Base-by-base conservation (phyloP, 1,139 yeast species). In the Nakaseomyces uthaithaninus region DNA sequence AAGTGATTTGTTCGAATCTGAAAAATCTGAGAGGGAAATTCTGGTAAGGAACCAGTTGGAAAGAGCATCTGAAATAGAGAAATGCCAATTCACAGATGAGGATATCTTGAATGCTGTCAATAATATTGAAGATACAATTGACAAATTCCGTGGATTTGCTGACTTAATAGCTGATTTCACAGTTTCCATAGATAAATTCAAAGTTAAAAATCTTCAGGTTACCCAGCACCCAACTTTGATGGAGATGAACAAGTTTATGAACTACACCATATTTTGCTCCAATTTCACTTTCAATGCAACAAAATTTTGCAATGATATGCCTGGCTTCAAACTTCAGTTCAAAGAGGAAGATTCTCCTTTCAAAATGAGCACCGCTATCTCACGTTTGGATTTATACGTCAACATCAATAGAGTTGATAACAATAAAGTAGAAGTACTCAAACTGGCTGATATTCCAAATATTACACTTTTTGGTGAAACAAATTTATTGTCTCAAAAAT, bases 271-370 rank as follows among this genome's bases (percentile, higher is more conserved):
- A 6, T 43, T 42, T 19, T 47, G 49, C 7, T 47, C 59, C 5
- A 54, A 52, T 38, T 49, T 63, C 16, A 56, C 60, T 2, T 44
- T 57, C 2, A 54, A 55, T 23, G 31, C 53, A 9, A 49, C 53
- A 15, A 53, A 63, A 42, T 59, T 58, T 40, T 48, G 46, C 27
- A 49, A 52, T n/a, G 55, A 59, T 4, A 60, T 65, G 38, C 69
- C 86, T 1, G 89, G 87, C 0, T 80, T 68, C 54, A 80, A 78
- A 42, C 65, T 78, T 3, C 53, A 70, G 14, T 80, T 75, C 52
- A 65, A 67, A 27, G 66, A 71, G 9, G 55, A 59, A 2, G 86
- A 80, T 47, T 58, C 57, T 12, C 87, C 87, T 1, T 57, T 75
- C 35, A 77, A 75, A 44, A 49, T 69, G 28, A 66, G 76, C 12